Conservation (phyloP, 2,329 filamentous ascomycete genomes). For the Penicillium polonicum region DNA sequence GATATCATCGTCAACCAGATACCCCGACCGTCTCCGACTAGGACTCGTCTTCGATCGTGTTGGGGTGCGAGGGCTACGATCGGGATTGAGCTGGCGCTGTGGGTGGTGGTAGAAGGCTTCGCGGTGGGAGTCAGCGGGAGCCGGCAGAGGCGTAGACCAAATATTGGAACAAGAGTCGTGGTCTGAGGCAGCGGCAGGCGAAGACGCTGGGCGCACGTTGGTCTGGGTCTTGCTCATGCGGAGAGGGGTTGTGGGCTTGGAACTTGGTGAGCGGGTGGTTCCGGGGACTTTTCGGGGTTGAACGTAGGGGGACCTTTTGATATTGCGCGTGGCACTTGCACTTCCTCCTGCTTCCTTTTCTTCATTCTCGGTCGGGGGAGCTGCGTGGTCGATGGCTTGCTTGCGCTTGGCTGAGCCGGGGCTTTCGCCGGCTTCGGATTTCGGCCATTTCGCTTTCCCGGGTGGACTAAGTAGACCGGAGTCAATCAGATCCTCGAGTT, state of each 20-base stretch:
- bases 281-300: conserved; percentile 20
- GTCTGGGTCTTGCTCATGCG: conserved; percentile 26
- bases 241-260: conserved; percentile 21
- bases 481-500: conserved; percentile 17
- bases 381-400: conserved; percentile 14
- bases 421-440: conserved; percentile 32
- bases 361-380: conserved; percentile 4
- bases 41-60: conserved; percentile 20
- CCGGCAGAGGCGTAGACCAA: conserved; percentile 13
- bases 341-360: neutral
- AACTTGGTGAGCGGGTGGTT: conserved; percentile 24
- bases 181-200: conserved; percentile 1
- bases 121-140: conserved; percentile 11
- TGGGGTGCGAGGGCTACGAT: conserved; percentile 20
- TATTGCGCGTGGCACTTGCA: conserved; percentile 4
- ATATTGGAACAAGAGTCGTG: conserved; percentile 2
- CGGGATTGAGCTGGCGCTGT: conserved; percentile 22
- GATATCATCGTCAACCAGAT: conserved; percentile 32
- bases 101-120: conserved; percentile 23
- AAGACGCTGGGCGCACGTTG: conserved; percentile 16
- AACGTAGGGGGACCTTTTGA: conserved; percentile 19
- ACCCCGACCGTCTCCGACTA: conserved; percentile 10
- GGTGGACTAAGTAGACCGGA: conserved; percentile 21
- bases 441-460: conserved; percentile 33
- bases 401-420: conserved; percentile 37